A percentile compares a stretch with the other conserved stretches of the same genome.
These are phyloP conservation scores for Pythium grandisporangium DNA, from an alignment of 352 stramenopile species.

Conservation along the genomic window DNA sequence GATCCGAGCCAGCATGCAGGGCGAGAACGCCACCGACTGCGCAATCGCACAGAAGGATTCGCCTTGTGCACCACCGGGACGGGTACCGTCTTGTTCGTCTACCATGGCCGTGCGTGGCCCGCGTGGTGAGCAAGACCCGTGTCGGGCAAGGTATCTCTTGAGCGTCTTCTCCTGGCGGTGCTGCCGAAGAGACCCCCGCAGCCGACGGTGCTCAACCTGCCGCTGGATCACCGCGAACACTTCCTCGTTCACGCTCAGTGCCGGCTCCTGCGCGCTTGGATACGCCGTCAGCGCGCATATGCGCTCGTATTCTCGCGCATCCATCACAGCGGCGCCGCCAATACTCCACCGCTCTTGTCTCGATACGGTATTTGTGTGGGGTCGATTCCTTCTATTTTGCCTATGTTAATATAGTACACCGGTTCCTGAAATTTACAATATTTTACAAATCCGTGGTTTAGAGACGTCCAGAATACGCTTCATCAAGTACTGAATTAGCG, in stretches of 20 bases:
- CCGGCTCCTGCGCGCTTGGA: slow-evolving; percentile 2
- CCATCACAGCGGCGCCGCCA: too few relatives aligned
- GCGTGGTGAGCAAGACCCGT: slow-evolving; percentile 1
- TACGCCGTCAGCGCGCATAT: slow-evolving; percentile 37
- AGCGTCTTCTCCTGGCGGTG: slow-evolving; percentile 55
- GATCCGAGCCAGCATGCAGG: slow-evolving; percentile 58
- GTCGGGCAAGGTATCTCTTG: slow-evolving; percentile 34
- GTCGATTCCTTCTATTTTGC: too few relatives aligned
- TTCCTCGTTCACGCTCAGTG: slow-evolving; percentile 34
- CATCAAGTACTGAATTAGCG: too few relatives aligned
- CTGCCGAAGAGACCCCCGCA: slow-evolving; percentile 27
- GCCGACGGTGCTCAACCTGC: slow-evolving; percentile 34
- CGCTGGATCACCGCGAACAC: slow-evolving; percentile 50
- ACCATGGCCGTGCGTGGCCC: too few relatives aligned
- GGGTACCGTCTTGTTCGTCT: background rate
- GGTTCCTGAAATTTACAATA: too few relatives aligned
- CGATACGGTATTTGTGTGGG: too few relatives aligned
- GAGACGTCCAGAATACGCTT: too few relatives aligned
- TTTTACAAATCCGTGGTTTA: too few relatives aligned
- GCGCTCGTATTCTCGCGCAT: slow-evolving; percentile 31
- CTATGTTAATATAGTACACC: too few relatives aligned
- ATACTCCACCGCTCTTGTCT: too few relatives aligned
- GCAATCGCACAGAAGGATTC: slow-evolving; percentile 34
- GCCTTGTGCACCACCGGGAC: background rate
- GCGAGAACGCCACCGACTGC: slow-evolving; percentile 36